Evolutionary conservation across 306 rosid species (phyloP).

Genomic region (Erythrophleum fordii): DNA sequence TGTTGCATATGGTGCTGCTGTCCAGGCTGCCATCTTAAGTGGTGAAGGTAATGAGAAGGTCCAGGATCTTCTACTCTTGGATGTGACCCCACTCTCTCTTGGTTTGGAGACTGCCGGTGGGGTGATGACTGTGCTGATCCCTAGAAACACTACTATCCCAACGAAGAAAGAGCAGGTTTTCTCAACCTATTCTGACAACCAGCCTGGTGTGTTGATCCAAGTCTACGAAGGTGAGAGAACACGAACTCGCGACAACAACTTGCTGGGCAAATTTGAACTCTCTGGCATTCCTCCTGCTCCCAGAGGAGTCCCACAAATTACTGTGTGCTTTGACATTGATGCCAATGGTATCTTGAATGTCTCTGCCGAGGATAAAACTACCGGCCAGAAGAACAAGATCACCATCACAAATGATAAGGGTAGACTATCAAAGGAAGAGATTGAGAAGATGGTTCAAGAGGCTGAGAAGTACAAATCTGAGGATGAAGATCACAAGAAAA

Average conservation of each 20-base stretch:
- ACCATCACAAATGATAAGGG: constrained; percentile 81
- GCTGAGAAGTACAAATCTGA: constrained; percentile 80
- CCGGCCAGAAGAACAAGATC: constrained; percentile 74
- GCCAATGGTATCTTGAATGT: constrained; percentile 77
- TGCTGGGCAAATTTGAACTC: constrained; percentile 52
- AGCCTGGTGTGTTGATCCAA: constrained; percentile 79
- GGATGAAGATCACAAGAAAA: constrained; percentile 75
- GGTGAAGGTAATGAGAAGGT: constrained; percentile 81
- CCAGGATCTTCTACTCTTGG: constrained; percentile 69
- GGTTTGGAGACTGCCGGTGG: constrained; percentile 82
- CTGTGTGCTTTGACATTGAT: constrained; percentile 54
- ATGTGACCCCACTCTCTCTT: constrained; percentile 69
- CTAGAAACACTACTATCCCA: constrained; percentile 74
- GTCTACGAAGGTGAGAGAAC: constrained; percentile 76
- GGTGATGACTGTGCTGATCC: constrained; percentile 71
- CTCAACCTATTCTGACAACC: constrained; percentile 72
- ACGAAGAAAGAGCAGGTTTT: constrained; percentile 70
- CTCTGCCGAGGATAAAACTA: constrained; percentile 72
- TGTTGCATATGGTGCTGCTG: constrained; percentile 75
- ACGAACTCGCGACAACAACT: constrained; percentile 54
- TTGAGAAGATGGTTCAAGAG: constrained; percentile 80
- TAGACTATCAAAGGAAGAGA: constrained; percentile 70
- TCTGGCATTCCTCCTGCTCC: constrained; percentile 54
- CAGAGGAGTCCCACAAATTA: constrained; percentile 47
- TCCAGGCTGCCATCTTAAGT: constrained; percentile 60